These are phyloP conservation scores for Amorphotheca resinae DNA, from an alignment of 495 filamentous ascomycete genomes.

Conservation along the genomic window DNA sequence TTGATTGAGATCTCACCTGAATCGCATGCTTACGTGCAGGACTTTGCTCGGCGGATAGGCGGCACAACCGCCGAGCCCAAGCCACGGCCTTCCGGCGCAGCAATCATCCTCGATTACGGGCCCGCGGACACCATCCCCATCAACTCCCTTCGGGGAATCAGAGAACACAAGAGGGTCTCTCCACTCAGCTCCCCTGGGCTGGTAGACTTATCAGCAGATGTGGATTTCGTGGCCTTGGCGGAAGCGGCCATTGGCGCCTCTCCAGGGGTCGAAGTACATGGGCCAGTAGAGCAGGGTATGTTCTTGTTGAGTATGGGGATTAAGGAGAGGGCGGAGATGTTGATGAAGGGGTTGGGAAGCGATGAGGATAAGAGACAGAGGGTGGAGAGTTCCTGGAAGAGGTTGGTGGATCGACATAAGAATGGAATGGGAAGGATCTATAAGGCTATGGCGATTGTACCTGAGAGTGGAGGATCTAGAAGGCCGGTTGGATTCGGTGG, in stretches of 20 bases:
- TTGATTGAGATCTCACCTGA: conserved; percentile 88
- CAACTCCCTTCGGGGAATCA: conserved; percentile 82
- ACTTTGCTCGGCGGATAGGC: conserved; percentile 75
- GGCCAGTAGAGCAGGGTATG: conserved; percentile 73
- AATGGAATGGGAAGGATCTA: conserved; percentile 89
- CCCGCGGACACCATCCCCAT: conserved; percentile 63
- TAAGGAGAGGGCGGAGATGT: conserved; percentile 55
- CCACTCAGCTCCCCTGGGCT: conserved; percentile 67
- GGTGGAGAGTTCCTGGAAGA: conserved; percentile 61
- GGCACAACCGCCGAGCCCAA: conserved; percentile 46
- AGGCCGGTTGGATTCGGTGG: conserved; percentile 90
- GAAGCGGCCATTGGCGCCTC: conserved; percentile 65
- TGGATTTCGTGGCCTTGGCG: conserved; percentile 77
- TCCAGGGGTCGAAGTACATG: conserved; percentile 78
- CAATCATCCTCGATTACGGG: conserved; percentile 90
- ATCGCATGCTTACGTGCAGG: conserved; percentile 59
- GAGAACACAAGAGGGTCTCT: conserved; percentile 54
- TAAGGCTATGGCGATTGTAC: conserved; percentile 83
- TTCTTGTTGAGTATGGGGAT: conserved; percentile 77
- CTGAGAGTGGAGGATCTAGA: conserved; percentile 57
- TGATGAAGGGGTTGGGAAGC: conserved; percentile 36
- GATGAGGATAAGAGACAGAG: conserved; percentile 42
- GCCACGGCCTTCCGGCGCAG: conserved; percentile 58
- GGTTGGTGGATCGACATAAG: conserved; percentile 64
- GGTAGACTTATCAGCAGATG: conserved; percentile 80